Base-by-base conservation (phyloP, 1,139 yeast species). In the Suhomyces atakaporum region DNA sequence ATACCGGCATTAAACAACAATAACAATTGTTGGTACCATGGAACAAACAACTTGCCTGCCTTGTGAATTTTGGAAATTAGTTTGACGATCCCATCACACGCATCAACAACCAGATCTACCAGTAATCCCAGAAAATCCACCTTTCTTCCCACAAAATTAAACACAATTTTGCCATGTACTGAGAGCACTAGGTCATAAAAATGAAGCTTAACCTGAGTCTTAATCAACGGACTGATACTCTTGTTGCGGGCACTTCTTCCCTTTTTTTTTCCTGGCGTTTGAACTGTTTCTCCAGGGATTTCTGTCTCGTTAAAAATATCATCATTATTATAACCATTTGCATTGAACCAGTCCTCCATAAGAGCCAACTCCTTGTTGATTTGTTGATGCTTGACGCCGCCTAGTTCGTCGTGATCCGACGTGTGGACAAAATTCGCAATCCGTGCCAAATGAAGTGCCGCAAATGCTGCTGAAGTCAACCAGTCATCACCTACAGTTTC, bases 11-110 rank as follows among this genome's bases (percentile, higher is more conserved):
- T 67, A 49, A 76, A 75, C 8, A 78, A 51, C 10, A 74, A 50
- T 3, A 73, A 58, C 31, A 81, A 54, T 12, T 65, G 66, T 31
- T 68, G 48, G 66, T 78, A 75, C 86, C 86, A 80, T 2, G 84
- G 84, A 1, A 72, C 56, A 38, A 57, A 65, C 4, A 75, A 46
- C 4, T 53, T 40, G 16, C 66, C 60, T 2, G 67, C 65, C n/a
- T 61, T 54, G 15, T 66, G 58, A 18, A 71, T 49, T 32, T 61
- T 56, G 22, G 58, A 52, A 21, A 72, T 46, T 2, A 72, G 49
- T n/a, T 57, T 58, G 5, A 73, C 43, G 1, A 68, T 56, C 8
- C 69, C 63, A 19, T 56, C 53, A 41, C 69, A 63, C n/a, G 73
- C 57, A 20, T 56, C 58, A 2, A 74, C 27, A 3, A 75, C 62